phyloP scores from a whole-genome alignment of 73 alveolate genomes.

The Blepharisma japonicum region DNA sequence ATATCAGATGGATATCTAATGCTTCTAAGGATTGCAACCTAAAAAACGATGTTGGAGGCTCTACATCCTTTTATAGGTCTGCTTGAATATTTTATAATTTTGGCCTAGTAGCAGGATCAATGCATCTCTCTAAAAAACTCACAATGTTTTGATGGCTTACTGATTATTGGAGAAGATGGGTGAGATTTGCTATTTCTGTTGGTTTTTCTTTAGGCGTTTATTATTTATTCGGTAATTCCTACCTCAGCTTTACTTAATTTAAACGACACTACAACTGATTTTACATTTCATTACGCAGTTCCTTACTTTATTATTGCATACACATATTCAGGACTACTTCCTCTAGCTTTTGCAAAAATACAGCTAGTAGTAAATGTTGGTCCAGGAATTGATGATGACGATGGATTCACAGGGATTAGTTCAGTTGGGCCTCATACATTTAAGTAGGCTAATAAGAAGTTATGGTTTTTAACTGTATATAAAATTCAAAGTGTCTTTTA shows the following conservation, averaged over 20 bases:
- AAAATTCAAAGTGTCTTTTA: too few species aligned
- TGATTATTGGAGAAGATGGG: neutral
- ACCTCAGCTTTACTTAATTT: too few species aligned
- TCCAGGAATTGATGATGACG: neutral
- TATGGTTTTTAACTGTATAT: too few species aligned
- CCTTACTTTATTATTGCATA: neutral
- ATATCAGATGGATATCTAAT: neutral
- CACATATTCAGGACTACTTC: neutral
- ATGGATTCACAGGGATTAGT: too few species aligned
- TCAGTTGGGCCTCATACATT: too few species aligned
- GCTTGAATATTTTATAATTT: slow-evolving; percentile 9
- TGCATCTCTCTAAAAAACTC: neutral
- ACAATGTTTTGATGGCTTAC: slow-evolving; percentile 26
- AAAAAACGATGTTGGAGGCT: neutral
- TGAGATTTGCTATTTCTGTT: neutral
- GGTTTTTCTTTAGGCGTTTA: slow-evolving; percentile 12
- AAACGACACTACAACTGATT: neutral
- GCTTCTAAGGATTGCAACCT: neutral
- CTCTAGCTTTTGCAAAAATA: neutral
- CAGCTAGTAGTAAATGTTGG: neutral
- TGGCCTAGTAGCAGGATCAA: slow-evolving; percentile 1
- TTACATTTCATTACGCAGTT: neutral
- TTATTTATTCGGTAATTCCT: neutral
- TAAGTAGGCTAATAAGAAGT: too few species aligned
- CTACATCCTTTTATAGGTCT: neutral